A percentile compares a stretch with the other conserved stretches of the same genome.
Evolutionary conservation across 2,329 filamentous ascomycete genomes (phyloP).

Genomic region (Stenocarpella maydis): DNA sequence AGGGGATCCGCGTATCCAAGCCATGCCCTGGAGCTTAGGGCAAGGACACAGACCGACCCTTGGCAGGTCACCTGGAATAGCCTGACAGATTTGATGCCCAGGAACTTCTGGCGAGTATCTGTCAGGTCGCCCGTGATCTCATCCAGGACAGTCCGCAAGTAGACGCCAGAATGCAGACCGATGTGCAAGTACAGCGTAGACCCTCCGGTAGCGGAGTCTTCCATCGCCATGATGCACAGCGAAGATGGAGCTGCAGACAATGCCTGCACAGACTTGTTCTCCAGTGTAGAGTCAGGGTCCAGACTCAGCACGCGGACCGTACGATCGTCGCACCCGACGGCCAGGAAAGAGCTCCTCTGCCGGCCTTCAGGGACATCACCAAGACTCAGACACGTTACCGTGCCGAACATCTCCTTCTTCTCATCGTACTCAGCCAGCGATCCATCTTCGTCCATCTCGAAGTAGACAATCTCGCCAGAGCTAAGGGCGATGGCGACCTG

Average conservation of each 20-base stretch:
- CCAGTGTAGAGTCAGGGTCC: slow-evolving; percentile 87
- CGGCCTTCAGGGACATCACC: slow-evolving; percentile 92
- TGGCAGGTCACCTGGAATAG: slow-evolving; percentile 92
- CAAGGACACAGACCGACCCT: slow-evolving; percentile 84
- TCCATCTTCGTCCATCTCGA: slow-evolving; percentile 94
- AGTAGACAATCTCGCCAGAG: slow-evolving; percentile 96
- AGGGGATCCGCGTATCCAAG: slow-evolving; percentile 91
- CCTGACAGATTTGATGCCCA: slow-evolving; percentile 89
- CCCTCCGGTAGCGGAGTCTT: slow-evolving; percentile 88
- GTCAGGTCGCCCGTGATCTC: slow-evolving; percentile 95
- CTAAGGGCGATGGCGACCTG: slow-evolving; percentile 95
- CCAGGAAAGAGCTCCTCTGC: slow-evolving; percentile 88
- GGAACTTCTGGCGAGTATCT: slow-evolving; percentile 92
- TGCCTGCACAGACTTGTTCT: slow-evolving; percentile 94
- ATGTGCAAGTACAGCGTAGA: slow-evolving; percentile 95
- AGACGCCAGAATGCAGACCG: slow-evolving; percentile 93
- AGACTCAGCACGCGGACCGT: slow-evolving; percentile 93
- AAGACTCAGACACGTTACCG: slow-evolving; percentile 92
- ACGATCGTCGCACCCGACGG: slow-evolving; percentile 95
- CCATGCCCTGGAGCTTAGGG: slow-evolving; percentile 94
- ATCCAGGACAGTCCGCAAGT: slow-evolving; percentile 92
- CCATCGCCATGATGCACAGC: slow-evolving; percentile 92
- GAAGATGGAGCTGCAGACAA: slow-evolving; percentile 89
- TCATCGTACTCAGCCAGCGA: slow-evolving; percentile 94
- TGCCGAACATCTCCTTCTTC: slow-evolving; percentile 93